Percentiles rank a stretch among this genome's conserved stretches.
Conservation (phyloP, 352 stramenopile genomes). For the Thalassiosira gravida region DNA sequence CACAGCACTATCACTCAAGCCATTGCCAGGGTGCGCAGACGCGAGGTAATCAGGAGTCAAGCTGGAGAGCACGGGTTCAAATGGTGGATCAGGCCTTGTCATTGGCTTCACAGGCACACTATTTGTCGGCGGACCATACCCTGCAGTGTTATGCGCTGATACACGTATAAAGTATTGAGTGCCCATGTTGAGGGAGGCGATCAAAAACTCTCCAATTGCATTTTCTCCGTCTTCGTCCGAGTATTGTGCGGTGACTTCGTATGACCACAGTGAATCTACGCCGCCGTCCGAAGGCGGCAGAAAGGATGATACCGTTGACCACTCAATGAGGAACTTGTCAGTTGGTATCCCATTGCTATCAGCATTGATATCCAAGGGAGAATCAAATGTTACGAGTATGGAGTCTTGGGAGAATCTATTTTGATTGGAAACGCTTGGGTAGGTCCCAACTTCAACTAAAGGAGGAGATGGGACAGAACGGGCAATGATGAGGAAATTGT, state of each 20-base stretch:
- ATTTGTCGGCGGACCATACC: constrained; percentile 87
- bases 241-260: constrained; percentile 77
- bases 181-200: constrained; percentile 89
- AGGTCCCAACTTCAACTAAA: constrained; percentile 56
- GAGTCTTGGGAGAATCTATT: constrained; percentile 74
- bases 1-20: constrained; percentile 37
- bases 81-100: constrained; percentile 89
- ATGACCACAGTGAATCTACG: constrained; percentile 45
- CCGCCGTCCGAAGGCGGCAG: constrained; percentile 11
- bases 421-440: constrained; percentile 57
- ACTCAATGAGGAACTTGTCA: constrained; percentile 91
- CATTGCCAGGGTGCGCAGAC: constrained; percentile 19
- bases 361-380: constrained; percentile 26
- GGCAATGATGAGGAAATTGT: constrained; percentile 59
- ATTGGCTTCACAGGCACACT: constrained; percentile 87
- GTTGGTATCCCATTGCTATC: constrained; percentile 84
- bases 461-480: constrained; percentile 64
- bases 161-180: constrained; percentile 89
- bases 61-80: constrained; percentile 77
- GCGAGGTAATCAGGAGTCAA: constrained; percentile 42
- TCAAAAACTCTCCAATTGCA: constrained; percentile 70
- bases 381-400: constrained; percentile 66
- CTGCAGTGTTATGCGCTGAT: constrained; percentile 90
- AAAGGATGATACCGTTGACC: constrained; percentile 80
- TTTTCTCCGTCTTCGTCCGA: constrained; percentile 39